These are phyloP conservation scores for Biscogniauxia marginata DNA, from an alignment of 2,329 filamentous ascomycete genomes.

Conservation along the genomic window DNA sequence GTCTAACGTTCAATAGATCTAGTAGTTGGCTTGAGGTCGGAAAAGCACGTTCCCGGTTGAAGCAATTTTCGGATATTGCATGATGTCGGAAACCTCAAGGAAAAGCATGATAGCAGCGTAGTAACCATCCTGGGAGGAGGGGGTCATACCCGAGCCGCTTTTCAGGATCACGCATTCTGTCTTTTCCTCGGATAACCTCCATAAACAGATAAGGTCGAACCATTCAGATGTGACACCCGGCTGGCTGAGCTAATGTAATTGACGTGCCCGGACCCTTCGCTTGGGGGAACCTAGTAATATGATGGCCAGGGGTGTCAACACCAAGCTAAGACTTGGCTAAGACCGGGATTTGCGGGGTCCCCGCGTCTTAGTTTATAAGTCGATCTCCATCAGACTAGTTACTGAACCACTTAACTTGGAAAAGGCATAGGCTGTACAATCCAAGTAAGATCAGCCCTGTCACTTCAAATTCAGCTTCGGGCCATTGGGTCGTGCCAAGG, in stretches of 20 bases:
- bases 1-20: too few species aligned
- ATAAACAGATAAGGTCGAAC: neutral
- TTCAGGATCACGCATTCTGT: neutral
- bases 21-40: neutral
- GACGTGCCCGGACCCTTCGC: neutral
- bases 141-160: neutral
- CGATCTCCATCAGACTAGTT: neutral
- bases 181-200: neutral
- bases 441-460: neutral
- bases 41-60: neutral
- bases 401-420: neutral
- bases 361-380: neutral
- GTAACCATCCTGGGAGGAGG: neutral
- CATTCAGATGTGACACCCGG: neutral
- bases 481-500: neutral
- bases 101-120: neutral
- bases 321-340: neutral
- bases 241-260: neutral
- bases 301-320: neutral
- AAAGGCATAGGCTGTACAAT: neutral
- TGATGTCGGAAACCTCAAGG: neutral
- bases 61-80: neutral
- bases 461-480: neutral
- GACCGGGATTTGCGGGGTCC: conserved; percentile 6
- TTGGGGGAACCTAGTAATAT: conserved; percentile 1